Evolutionary conservation across 257 asterid species (phyloP).

Genomic region (Nicotiana otophora): DNA sequence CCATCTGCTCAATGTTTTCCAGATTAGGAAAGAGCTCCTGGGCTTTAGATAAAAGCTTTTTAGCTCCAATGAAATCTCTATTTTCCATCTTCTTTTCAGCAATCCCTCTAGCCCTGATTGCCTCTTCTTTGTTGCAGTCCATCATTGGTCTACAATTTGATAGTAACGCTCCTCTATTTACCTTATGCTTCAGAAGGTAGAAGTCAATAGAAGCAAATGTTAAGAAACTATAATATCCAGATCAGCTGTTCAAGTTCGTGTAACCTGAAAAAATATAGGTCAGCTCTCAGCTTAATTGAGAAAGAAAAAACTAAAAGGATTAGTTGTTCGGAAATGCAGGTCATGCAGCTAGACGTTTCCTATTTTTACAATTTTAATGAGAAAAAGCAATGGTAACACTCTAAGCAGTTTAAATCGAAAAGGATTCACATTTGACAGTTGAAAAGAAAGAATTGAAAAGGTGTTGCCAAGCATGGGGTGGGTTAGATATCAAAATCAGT

Average conservation of each 20-base stretch:
- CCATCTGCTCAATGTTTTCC: conserved; percentile 32
- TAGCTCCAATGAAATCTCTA: conserved; percentile 44
- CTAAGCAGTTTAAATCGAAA: neutral
- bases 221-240: neutral
- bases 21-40: conserved; percentile 36
- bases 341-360: neutral
- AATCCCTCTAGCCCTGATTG: conserved; percentile 34
- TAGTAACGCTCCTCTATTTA: neutral
- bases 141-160: conserved; percentile 17
- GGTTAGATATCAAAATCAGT: neutral
- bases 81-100: conserved; percentile 47
- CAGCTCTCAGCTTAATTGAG: neutral
- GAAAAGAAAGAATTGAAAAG: neutral
- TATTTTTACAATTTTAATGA: neutral
- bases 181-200: conserved; percentile 4
- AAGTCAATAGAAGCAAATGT: neutral
- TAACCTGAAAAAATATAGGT: neutral
- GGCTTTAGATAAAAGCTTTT: conserved; percentile 33
- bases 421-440: neutral
- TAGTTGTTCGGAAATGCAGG: neutral
- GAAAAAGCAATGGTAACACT: neutral
- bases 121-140: conserved; percentile 47
- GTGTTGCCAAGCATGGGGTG: neutral
- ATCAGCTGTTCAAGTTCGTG: neutral
- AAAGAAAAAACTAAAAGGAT: neutral